Percentiles rank a stretch among this genome's conserved stretches.
phyloP scores from a whole-genome alignment of 768 basidiomycete genomes.

The Mycena chlorophos region DNA sequence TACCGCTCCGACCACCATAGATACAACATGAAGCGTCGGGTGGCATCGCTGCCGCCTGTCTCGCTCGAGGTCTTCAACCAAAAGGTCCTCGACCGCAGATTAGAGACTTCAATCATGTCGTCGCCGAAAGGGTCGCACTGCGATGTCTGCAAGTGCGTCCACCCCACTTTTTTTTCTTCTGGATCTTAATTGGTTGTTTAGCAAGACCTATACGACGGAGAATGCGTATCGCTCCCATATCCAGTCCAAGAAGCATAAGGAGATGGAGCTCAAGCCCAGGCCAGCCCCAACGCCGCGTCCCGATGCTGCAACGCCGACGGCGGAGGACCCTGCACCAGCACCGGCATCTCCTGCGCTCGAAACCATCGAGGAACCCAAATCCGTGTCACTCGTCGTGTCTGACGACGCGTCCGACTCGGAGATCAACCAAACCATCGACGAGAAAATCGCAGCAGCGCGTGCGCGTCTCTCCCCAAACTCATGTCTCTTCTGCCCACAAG shows the following conservation, averaged over 20 bases:
- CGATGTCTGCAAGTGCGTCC: slow-evolving; percentile 77
- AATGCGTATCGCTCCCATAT: slow-evolving; percentile 89
- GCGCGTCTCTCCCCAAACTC: slow-evolving; percentile 58
- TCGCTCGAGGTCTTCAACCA: slow-evolving; percentile 76
- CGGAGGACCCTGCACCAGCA: too few species aligned
- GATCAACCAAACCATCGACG: slow-evolving; percentile 61
- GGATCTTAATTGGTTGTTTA: slow-evolving; percentile 31
- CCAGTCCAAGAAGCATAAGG: slow-evolving; percentile 86
- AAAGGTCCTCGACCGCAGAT: slow-evolving; percentile 78
- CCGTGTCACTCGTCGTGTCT: slow-evolving; percentile 29
- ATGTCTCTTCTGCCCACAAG: slow-evolving; percentile 84
- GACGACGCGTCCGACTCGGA: slow-evolving; percentile 46
- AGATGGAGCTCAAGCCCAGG: slow-evolving; percentile 59
- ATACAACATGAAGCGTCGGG: slow-evolving; percentile 97
- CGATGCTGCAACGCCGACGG: slow-evolving; percentile 23
- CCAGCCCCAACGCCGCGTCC: slow-evolving; percentile 4
- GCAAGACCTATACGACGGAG: slow-evolving; percentile 86
- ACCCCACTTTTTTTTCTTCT: neutral
- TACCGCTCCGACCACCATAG: slow-evolving; percentile 94
- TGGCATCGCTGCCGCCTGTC: slow-evolving; percentile 87
- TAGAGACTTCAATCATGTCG: slow-evolving; percentile 70
- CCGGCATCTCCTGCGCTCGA: slow-evolving; percentile 21
- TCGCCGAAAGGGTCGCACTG: slow-evolving; percentile 65
- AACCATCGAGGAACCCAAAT: slow-evolving; percentile 14
- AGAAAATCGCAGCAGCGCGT: slow-evolving; percentile 72